Base-by-base conservation (phyloP, 495 filamentous ascomycete genomes). In the Daldinia childiae region DNA sequence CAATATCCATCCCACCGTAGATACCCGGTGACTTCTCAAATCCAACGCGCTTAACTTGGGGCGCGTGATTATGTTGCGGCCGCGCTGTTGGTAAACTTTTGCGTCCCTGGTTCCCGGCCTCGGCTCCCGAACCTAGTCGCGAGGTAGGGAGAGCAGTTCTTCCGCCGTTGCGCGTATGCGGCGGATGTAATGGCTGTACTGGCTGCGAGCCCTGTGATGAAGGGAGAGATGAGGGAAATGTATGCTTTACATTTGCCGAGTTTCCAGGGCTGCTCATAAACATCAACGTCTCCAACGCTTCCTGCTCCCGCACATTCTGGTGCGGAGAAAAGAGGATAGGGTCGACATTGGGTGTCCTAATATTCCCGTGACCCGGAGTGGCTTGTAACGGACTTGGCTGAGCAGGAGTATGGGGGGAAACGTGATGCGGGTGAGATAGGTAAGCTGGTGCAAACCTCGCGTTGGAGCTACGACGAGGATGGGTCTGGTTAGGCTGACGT, bases 231-330 rank as follows among this genome's bases (percentile, higher is more conserved):
- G 80, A 70, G 11, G 81, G 81, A 69, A 86, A 86, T 6, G 80
- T 64, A 43, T 85, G 85, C 57, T 84, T 84, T 52, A 88, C 78
- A 71, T 85, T 82, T 64, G 86, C 86, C 3, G 92, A 91, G 74
- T 93, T 92, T 12, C 88, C 90, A 0, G 93, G 93, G 69, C 92
- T 94, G 64, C 91, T 92, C 91, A 97, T 93, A 79, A 93, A 94
- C 21, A 96, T 82, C 26, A 96, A 80, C 0, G 91, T 92, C 74
- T 97, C 93, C 24, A 96, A 89, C n/a, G 93, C 93, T 71, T 95
- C 93, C 72, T 93, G 88, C 73, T 97, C 93, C 73, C 91, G 90
- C 1, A 81, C 78, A 26, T 83, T 84, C 41, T 81, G 81, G 61
- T 84, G 82, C 0, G 82, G 82, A 11, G 83, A 84, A 51, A 82